A percentile compares a stretch with the other conserved stretches of the same genome.
These are phyloP conservation scores for Capsella rubella DNA, from an alignment of 441 rosid genomes.

Conservation along the genomic window DNA sequence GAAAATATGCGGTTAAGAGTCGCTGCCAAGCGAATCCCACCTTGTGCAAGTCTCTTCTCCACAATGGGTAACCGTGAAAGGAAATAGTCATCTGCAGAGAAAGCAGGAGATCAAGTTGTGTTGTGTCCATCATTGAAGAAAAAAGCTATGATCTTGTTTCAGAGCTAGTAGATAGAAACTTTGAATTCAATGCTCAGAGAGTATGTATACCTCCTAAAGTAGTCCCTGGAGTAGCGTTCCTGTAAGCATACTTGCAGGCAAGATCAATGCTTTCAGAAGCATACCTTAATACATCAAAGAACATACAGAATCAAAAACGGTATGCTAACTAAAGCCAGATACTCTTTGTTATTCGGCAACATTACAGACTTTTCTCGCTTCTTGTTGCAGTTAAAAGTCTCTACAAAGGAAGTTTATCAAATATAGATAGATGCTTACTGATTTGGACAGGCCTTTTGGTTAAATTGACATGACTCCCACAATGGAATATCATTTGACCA, in stretches of 20 bases:
- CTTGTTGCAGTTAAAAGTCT: neutral
- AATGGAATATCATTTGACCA: slow-evolving; percentile 63
- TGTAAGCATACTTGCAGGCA: slow-evolving; percentile 92
- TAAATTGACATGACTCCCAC: slow-evolving; percentile 66
- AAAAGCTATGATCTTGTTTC: slow-evolving; percentile 10
- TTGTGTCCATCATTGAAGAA: neutral
- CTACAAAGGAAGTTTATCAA: neutral
- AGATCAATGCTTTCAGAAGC: slow-evolving; percentile 84
- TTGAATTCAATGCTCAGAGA: neutral
- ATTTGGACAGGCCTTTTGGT: slow-evolving; percentile 76
- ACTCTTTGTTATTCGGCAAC: neutral
- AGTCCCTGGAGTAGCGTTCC: slow-evolving; percentile 83
- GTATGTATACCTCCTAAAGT: slow-evolving; percentile 65
- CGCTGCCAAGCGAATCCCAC: slow-evolving; percentile 78
- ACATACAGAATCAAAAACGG: slow-evolving; percentile 9
- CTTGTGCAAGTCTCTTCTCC: slow-evolving; percentile 87
- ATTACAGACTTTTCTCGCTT: neutral
- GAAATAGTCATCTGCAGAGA: slow-evolving; percentile 74
- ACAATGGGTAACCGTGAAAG: slow-evolving; percentile 80
- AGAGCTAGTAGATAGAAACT: neutral
- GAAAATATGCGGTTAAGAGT: slow-evolving; percentile 75
- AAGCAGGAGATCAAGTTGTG: slow-evolving; percentile 23
- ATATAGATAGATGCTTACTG: slow-evolving; percentile 52
- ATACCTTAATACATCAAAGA: slow-evolving; percentile 54
- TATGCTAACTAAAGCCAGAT: neutral